phyloP scores from a whole-genome alignment of 495 filamentous ascomycete genomes.

The Ramalina intermedia region DNA sequence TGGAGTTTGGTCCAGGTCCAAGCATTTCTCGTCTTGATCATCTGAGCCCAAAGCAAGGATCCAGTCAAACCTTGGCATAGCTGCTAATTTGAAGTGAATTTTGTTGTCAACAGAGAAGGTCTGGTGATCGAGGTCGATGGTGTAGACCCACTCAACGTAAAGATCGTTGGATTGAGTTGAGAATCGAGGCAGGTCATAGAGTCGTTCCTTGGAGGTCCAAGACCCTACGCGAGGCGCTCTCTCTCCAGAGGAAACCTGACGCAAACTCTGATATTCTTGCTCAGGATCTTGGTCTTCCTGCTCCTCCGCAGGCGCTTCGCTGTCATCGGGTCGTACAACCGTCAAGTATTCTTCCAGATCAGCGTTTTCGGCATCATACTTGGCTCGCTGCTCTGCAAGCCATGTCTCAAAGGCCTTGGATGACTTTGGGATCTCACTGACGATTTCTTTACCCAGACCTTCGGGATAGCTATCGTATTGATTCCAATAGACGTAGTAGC shows the following conservation, averaged over 20 bases:
- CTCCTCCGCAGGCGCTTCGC: not conserved
- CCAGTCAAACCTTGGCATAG: slow-evolving; percentile 7
- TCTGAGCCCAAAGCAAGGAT: not conserved
- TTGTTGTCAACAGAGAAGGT: slow-evolving; percentile 10
- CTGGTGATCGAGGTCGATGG: slow-evolving; percentile 13
- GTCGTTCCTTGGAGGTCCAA: not conserved
- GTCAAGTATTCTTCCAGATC: not conserved
- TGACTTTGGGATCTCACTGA: slow-evolving; percentile 15
- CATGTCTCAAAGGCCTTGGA: slow-evolving; percentile 14
- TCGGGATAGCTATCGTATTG: slow-evolving; percentile 21
- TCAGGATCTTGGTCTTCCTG: not conserved
- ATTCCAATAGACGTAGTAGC: slow-evolving; percentile 22
- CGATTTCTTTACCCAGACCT: slow-evolving; percentile 15
- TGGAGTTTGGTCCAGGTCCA: slow-evolving; percentile 2
- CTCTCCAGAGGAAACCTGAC: not conserved
- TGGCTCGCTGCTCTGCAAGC: slow-evolving; percentile 2
- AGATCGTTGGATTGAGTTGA: not conserved
- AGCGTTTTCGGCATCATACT: not conserved
- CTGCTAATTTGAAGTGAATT: slow-evolving; percentile 7
- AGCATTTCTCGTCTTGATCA: not conserved
- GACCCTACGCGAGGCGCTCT: not conserved
- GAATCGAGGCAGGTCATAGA: not conserved
- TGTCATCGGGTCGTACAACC: not conserved
- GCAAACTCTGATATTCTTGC: not conserved
- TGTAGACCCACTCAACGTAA: slow-evolving; percentile 1